These are phyloP conservation scores for Penstemon davidsonii DNA, from an alignment of 257 asterid genomes.

Conservation along the genomic window DNA sequence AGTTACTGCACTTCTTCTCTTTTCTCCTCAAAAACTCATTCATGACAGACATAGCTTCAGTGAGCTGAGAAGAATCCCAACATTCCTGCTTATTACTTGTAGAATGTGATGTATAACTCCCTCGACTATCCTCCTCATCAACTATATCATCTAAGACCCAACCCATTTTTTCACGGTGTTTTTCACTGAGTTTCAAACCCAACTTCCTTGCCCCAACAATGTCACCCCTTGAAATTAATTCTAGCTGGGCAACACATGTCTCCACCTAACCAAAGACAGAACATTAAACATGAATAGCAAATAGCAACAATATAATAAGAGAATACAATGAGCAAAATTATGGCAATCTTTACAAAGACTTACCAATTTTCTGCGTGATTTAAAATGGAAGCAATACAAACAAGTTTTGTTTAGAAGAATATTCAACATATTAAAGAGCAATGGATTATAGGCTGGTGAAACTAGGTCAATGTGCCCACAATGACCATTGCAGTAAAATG, in stretches of 20 bases:
- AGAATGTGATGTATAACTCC: slow-evolving; percentile 60
- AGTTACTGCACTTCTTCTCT: slow-evolving; percentile 44
- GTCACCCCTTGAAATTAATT: slow-evolving; percentile 63
- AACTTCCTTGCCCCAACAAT: slow-evolving; percentile 63
- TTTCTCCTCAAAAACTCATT: slow-evolving; percentile 58
- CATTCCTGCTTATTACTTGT: slow-evolving; percentile 30
- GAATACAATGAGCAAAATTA: not conserved
- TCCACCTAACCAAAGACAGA: slow-evolving; percentile 48
- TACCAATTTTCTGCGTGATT: slow-evolving; percentile 56
- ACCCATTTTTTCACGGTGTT: slow-evolving; percentile 35
- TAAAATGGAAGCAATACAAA: slow-evolving; percentile 65
- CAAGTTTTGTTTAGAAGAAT: slow-evolving; percentile 62
- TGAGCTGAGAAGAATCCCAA: slow-evolving; percentile 75
- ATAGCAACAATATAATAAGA: not conserved
- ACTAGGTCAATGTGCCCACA: slow-evolving; percentile 92
- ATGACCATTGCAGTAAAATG: slow-evolving; percentile 65
- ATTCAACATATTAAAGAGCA: slow-evolving; percentile 55
- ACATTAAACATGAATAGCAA: not conserved
- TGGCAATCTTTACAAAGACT: slow-evolving; percentile 6
- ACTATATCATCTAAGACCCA: slow-evolving; percentile 26
- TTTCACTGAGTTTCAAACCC: slow-evolving; percentile 17
- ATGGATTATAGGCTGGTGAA: slow-evolving; percentile 71
- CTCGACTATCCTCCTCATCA: slow-evolving; percentile 52
- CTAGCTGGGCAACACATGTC: slow-evolving; percentile 54
- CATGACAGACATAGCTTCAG: slow-evolving; percentile 69